These are phyloP conservation scores for Phytopythium kandeliae DNA, from an alignment of 352 stramenopile species.

Conservation along the genomic window DNA sequence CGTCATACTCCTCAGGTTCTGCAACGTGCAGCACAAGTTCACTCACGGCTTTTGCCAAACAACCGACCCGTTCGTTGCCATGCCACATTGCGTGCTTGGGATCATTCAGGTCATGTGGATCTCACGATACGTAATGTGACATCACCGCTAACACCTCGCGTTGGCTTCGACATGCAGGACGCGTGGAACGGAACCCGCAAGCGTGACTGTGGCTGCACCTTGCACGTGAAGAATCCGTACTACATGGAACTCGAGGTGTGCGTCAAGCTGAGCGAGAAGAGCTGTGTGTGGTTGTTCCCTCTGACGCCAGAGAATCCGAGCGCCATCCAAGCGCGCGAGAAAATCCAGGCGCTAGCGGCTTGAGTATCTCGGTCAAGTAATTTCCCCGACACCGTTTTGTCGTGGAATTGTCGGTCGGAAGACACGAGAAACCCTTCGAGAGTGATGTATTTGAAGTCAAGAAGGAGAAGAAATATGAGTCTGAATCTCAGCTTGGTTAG, in stretches of 20 bases:
- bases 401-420: too few relatives aligned
- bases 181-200: background rate
- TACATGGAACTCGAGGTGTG: slow-evolving; percentile 2
- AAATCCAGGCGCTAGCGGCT: background rate
- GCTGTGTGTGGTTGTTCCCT: background rate
- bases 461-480: too few relatives aligned
- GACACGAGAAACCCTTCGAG: too few relatives aligned
- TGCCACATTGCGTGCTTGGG: slow-evolving; percentile 1
- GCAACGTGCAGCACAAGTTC: slow-evolving; percentile 1
- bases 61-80: background rate
- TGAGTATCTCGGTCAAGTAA: background rate
- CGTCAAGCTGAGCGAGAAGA: background rate
- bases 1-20: background rate
- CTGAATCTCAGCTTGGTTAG: too few relatives aligned
- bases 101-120: background rate
- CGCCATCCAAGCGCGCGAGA: background rate
- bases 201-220: background rate
- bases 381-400: too few relatives aligned
- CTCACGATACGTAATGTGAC: too few relatives aligned
- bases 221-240: slow-evolving; percentile 1
- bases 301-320: background rate
- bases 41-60: background rate
- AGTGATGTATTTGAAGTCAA: too few relatives aligned
- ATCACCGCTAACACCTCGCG: too few relatives aligned
- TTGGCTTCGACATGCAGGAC: background rate